Percentiles rank a stretch among this genome's conserved stretches.
Evolutionary conservation across 2,329 filamentous ascomycete species (phyloP).

Genomic region (Paramyrothecium sp.): DNA sequence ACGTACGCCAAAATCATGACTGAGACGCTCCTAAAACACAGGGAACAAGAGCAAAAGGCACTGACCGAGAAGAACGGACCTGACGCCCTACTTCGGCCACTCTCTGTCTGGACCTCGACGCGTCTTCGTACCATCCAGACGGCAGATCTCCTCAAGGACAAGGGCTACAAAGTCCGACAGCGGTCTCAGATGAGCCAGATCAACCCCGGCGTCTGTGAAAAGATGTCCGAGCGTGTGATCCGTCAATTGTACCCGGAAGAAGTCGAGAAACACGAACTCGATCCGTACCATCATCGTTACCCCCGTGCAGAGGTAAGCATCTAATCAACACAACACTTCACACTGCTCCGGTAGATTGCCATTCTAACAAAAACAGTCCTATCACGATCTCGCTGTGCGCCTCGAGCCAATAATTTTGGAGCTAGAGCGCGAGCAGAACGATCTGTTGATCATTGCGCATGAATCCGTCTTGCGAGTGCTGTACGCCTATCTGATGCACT

Average conservation of each 20-base stretch:
- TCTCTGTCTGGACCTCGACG: slow-evolving; percentile 95
- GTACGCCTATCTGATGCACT: slow-evolving; percentile 98
- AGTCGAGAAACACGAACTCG: slow-evolving; percentile 85
- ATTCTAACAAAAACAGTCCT: slow-evolving; percentile 60
- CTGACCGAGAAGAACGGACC: slow-evolving; percentile 67
- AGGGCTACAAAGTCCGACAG: slow-evolving; percentile 84
- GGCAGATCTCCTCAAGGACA: slow-evolving; percentile 72
- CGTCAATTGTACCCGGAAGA: slow-evolving; percentile 84
- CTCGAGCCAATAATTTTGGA: slow-evolving; percentile 97
- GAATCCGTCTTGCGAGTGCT: slow-evolving; percentile 96
- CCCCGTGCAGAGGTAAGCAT: slow-evolving; percentile 79
- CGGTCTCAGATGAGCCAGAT: slow-evolving; percentile 96
- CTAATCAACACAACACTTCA: not conserved
- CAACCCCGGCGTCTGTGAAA: slow-evolving; percentile 94
- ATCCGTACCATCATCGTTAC: slow-evolving; percentile 96
- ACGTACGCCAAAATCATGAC: slow-evolving; percentile 85
- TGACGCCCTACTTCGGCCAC: slow-evolving; percentile 69
- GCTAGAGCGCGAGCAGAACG: slow-evolving; percentile 93
- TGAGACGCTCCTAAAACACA: slow-evolving; percentile 77
- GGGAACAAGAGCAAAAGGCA: slow-evolving; percentile 74
- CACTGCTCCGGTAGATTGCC: slow-evolving; percentile 2
- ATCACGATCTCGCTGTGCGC: slow-evolving; percentile 96
- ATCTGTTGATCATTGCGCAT: slow-evolving; percentile 97
- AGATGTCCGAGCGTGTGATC: slow-evolving; percentile 81
- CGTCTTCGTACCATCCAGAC: slow-evolving; percentile 89